Percentiles rank a stretch among this genome's conserved stretches.
phyloP scores from a whole-genome alignment of 179 eudicot genomes.

The Silene coronaria region DNA sequence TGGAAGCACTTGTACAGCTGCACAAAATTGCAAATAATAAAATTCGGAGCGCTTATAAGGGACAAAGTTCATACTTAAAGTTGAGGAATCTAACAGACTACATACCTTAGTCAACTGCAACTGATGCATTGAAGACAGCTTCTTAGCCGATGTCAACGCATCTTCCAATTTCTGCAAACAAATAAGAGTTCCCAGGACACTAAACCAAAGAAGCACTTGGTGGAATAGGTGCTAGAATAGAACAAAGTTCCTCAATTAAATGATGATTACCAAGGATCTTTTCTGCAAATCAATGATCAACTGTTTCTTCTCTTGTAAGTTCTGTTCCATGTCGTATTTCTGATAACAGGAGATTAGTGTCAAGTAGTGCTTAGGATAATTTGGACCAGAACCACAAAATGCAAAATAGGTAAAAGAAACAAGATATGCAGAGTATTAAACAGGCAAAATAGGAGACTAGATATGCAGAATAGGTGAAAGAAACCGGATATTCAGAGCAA shows the following conservation, averaged over 20 bases:
- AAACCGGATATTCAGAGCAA: background rate
- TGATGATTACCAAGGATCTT: constrained; percentile 44
- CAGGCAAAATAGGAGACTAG: too few species aligned
- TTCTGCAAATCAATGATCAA: constrained; percentile 45
- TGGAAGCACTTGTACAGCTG: constrained; percentile 60
- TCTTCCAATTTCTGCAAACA: constrained; percentile 69
- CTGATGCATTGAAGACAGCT: constrained; percentile 47
- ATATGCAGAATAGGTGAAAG: too few species aligned
- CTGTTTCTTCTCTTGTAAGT: constrained; percentile 48
- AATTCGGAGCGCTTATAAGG: background rate
- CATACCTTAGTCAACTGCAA: constrained; percentile 62
- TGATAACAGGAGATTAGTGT: constrained; percentile 22
- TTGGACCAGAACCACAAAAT: background rate
- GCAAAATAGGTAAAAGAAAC: background rate
- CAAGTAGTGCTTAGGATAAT: background rate
- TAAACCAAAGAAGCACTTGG: background rate
- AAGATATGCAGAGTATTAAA: background rate
- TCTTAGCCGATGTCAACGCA: constrained; percentile 56
- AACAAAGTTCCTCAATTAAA: background rate
- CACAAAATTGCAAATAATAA: constrained; percentile 20
- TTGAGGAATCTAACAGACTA: background rate
- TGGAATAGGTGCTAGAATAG: background rate
- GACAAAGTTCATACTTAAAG: constrained; percentile 3
- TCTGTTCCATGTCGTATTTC: constrained; percentile 52
- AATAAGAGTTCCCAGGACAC: constrained; percentile 10